A percentile compares a stretch with the other conserved stretches of the same genome.
Conservation (phyloP, 495 filamentous ascomycete genomes). For the Aeminium ludgeri region DNA sequence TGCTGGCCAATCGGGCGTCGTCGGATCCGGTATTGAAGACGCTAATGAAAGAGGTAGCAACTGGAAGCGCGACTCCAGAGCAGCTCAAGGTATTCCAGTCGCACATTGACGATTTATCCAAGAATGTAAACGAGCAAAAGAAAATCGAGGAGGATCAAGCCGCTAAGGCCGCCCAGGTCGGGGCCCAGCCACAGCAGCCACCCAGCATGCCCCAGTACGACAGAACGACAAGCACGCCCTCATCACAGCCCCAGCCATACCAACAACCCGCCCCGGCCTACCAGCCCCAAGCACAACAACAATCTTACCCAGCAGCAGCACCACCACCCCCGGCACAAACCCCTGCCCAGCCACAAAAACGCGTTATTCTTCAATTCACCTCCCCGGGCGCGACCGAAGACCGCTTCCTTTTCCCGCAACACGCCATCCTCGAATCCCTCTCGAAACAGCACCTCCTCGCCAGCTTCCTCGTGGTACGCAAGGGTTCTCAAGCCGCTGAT, state of each 20-base stretch:
- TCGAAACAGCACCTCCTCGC: slow-evolving; percentile 35
- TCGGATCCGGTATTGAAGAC: slow-evolving; percentile 76
- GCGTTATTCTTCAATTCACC: slow-evolving; percentile 65
- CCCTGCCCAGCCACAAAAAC: slow-evolving; percentile 29
- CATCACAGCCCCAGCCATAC: slow-evolving; percentile 7
- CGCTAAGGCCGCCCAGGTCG: neutral
- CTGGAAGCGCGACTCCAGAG: slow-evolving; percentile 59
- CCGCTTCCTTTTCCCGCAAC: slow-evolving; percentile 75
- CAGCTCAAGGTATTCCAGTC: slow-evolving; percentile 78
- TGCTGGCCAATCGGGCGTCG: slow-evolving; percentile 71
- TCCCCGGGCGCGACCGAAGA: slow-evolving; percentile 57
- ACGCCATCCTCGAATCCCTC: slow-evolving; percentile 62
- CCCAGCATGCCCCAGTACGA: slow-evolving; percentile 8
- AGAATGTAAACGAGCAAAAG: slow-evolving; percentile 30
- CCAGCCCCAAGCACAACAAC: slow-evolving; percentile 5
- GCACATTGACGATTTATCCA: slow-evolving; percentile 74
- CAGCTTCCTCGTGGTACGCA: slow-evolving; percentile 46
- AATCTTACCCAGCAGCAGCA: slow-evolving; percentile 13
- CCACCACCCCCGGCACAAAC: slow-evolving; percentile 32
- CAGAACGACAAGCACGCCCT: slow-evolving; percentile 4
- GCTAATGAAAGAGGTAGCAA: slow-evolving; percentile 91
- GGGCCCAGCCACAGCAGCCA: neutral
- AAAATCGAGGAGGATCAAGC: slow-evolving; percentile 5
- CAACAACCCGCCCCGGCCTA: slow-evolving; percentile 3
- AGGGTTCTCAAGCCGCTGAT: slow-evolving; percentile 7